A percentile compares a stretch with the other conserved stretches of the same genome.
Conservation (phyloP, 2,329 filamentous ascomycete genomes). For the Pseudogymnoascus verrucosus region DNA sequence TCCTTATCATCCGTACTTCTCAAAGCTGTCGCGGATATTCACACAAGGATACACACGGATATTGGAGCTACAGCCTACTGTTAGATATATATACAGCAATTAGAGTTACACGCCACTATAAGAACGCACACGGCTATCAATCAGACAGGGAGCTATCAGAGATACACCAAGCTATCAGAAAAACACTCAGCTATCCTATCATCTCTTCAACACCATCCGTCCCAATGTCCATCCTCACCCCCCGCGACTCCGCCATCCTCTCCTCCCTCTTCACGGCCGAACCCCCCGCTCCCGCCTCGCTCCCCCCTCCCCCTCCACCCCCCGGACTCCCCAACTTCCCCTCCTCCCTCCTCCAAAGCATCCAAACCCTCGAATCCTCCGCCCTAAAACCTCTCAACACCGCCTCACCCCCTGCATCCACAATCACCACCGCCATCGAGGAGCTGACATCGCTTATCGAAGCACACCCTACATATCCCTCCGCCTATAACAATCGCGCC, state of each 20-base stretch:
- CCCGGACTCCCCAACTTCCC: slow-evolving; percentile 46
- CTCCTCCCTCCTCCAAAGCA: slow-evolving; percentile 45
- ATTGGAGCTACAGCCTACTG: not conserved
- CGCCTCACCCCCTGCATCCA: slow-evolving; percentile 27
- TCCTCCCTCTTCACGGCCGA: slow-evolving; percentile 31
- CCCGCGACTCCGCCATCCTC: slow-evolving; percentile 29
- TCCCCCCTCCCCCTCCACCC: slow-evolving; percentile 43
- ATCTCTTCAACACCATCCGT: not conserved
- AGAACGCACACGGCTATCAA: not conserved
- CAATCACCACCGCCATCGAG: slow-evolving; percentile 40
- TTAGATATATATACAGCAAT: not conserved
- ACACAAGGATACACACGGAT: not conserved
- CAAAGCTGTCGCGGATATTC: not conserved
- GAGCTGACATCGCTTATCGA: slow-evolving; percentile 48
- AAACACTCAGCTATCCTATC: not conserved
- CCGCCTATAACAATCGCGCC: slow-evolving; percentile 66
- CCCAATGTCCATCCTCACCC: not conserved
- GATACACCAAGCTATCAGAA: not conserved
- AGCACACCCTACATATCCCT: slow-evolving; percentile 58
- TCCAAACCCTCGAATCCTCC: slow-evolving; percentile 44
- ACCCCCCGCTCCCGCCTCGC: slow-evolving; percentile 48
- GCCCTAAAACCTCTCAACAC: slow-evolving; percentile 20
- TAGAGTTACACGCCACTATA: not conserved
- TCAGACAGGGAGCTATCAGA: not conserved
- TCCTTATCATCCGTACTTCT: not conserved